Conservation (phyloP, 495 filamentous ascomycete species). For the Penicillium dipodomyicola region DNA sequence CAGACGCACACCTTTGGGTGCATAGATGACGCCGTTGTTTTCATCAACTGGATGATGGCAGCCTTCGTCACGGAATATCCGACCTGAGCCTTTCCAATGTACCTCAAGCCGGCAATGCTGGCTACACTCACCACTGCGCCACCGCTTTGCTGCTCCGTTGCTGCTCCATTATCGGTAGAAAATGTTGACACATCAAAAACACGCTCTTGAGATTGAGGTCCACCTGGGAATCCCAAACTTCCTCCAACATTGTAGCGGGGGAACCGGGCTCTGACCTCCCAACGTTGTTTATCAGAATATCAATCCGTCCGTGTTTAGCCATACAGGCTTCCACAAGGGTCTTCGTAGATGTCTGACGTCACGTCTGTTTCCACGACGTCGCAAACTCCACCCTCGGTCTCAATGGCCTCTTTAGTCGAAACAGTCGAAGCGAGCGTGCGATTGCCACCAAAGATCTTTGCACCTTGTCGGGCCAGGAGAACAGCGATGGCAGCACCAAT, state of each 20-base stretch:
- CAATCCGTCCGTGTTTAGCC: constrained; percentile 48
- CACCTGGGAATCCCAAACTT: constrained; percentile 49
- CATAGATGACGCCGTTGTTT: constrained; percentile 52
- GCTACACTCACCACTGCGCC: constrained; percentile 46
- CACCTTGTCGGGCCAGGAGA: constrained; percentile 44
- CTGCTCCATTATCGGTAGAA: constrained; percentile 51
- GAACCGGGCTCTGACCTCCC: constrained; percentile 49
- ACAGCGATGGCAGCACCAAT: constrained; percentile 49
- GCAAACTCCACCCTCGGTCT: constrained; percentile 27
- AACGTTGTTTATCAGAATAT: constrained; percentile 57
- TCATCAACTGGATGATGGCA: constrained; percentile 50
- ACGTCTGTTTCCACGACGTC: constrained; percentile 43
- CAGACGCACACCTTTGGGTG: constrained; percentile 42
- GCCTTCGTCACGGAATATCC: constrained; percentile 53
- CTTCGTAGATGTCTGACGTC: constrained; percentile 42
- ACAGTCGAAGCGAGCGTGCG: constrained; percentile 36
- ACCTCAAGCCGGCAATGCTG: constrained; percentile 49
- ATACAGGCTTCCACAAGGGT: constrained; percentile 47
- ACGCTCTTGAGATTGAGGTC: constrained; percentile 54
- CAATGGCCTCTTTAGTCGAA: constrained; percentile 31
- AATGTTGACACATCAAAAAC: constrained; percentile 46
- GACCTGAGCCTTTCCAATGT: constrained; percentile 52
- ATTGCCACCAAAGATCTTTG: constrained; percentile 48
- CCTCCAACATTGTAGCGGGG: constrained; percentile 47
- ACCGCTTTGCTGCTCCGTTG: constrained; percentile 41